Evolutionary conservation across 2,329 filamentous ascomycete genomes (phyloP), one percentile per base, ranked within the genome.

Genomic region (Leptodontidium sp.): DNA sequence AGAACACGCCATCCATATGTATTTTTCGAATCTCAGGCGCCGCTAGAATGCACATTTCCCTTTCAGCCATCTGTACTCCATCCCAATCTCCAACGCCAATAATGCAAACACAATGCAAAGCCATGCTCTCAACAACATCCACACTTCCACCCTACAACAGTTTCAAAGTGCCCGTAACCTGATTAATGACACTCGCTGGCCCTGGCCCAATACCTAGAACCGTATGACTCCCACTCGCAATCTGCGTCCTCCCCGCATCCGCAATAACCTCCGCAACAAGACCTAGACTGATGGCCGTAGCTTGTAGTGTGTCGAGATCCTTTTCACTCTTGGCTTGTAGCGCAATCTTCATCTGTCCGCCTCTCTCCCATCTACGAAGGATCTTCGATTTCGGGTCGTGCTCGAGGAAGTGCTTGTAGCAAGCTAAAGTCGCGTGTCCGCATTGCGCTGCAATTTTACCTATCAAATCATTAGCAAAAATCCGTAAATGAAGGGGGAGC

Each of bases 371-470:
- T 73, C 91, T 90, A 73, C 86, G 86, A 61, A 99, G 87, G 64
- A 97, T 83, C 53, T 83, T 83, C 66, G 89, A 87, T 58, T 86
- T 84, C 15, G 87, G 80, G 55, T 82, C 76, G 29, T 85, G 84
- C 55, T 84, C 81, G 67, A 88, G 82, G 72, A 97, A 89, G 68
- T 90, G 84, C 83, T 98, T 98, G 89, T 97, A 99, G 87, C 95
- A 98, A 66, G 95, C 94, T 67, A 99, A 90, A 2, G 95, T 97
- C n/a, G 96, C 96, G 81, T 98, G 96, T 61, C 91, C 92, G 82
- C 92, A 95, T 82, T 98, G 96, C 8, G 96, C 96, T 67, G 93
- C 96, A 77, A 98, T 98, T 86, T 99, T 99, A 77, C 95, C 95
- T 97, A 17, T 11, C 2, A 35, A 24, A 26, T 12, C 6, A 52